These are phyloP conservation scores for Yamadazyma ubonensis DNA, from an alignment of 805 yeast genomes.

Conservation along the genomic window DNA sequence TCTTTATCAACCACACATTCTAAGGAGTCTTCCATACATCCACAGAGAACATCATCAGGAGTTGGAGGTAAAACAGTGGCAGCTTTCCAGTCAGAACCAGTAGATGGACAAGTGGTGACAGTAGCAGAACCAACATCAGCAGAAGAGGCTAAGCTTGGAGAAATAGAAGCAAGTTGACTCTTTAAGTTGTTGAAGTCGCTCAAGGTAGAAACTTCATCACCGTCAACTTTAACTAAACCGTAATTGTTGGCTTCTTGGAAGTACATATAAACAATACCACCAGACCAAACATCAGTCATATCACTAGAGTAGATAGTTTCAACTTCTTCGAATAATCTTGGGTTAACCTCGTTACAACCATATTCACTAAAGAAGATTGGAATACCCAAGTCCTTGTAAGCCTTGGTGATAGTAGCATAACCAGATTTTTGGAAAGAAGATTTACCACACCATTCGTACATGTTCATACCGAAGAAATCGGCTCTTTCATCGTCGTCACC, in stretches of 20 bases:
- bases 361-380: constrained; percentile 82
- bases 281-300: constrained; percentile 86
- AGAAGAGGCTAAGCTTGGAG: constrained; percentile 27
- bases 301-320: constrained; percentile 58
- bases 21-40: constrained; percentile 34
- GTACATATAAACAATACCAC: constrained; percentile 88
- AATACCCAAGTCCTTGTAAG: constrained; percentile 62
- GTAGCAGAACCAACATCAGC: constrained; percentile 23
- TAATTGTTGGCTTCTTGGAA: constrained; percentile 73
- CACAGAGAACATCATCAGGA: constrained; percentile 37
- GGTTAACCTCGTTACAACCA: constrained; percentile 69
- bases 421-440: constrained; percentile 62
- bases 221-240: constrained; percentile 63
- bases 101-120: constrained; percentile 37
- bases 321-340: constrained; percentile 75
- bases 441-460: constrained; percentile 86
- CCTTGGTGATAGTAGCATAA: constrained; percentile 60
- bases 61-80: constrained; percentile 44
- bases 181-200: constrained; percentile 64
- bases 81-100: constrained; percentile 36
- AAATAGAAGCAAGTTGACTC: constrained; percentile 51
- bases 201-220: constrained; percentile 54
- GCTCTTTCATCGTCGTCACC: constrained; percentile 64
- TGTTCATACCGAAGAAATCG: constrained; percentile 84
- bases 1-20: constrained; percentile 33